Evolutionary conservation across 192 early-diverging fungal species (phyloP), one percentile per base, ranked within the genome.

Genomic region (Lobosporangium transversale): DNA sequence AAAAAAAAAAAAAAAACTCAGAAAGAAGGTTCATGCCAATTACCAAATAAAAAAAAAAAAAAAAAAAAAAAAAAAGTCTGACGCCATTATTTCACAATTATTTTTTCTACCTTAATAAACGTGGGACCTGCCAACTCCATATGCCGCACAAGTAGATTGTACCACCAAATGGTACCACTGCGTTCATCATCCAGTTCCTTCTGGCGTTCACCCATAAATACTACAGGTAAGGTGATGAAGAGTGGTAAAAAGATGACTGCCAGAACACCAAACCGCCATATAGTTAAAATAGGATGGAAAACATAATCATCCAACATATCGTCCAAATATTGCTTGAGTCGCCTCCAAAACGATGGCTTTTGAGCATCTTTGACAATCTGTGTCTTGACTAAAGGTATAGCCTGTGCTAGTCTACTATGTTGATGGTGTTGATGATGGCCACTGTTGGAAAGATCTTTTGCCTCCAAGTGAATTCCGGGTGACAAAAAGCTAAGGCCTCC

Each of bases 111-210:
- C 86, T 99, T 99, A 59, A 97, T 95, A 81, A 97, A 99, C 11
- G 97, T 95, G 11, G 97, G 96, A 1, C 97, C 97, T 12, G 94
- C 94, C 21, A 79, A 49, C 53, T 95, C 93, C 87, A 97, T 92
- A 52, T 90, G 88, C 51, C 54, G 83, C 43, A 95, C 89, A 20
- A 97, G 55, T 17, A 93, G 81, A 29, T 83, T 68, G 74, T 96
- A 93, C 94, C 96, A 99, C 93, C 92, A 95, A 3, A 97, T 53
- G 2, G 86, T 71, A 18, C 90, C 89, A 7, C 83, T 56, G 9
- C 80, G 79, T 48, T 91, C 91, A 53, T 81, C 62, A 36, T 82
- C 64, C 8, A 80, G 51, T 23, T 88, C 78, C 24, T 73, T 60
- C 4, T 76, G 44, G 21, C 75, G 53, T 33, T 53, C 51, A 1